Base-by-base conservation (phyloP, 164 flowering plant genomes). In the Protea cynaroides region DNA sequence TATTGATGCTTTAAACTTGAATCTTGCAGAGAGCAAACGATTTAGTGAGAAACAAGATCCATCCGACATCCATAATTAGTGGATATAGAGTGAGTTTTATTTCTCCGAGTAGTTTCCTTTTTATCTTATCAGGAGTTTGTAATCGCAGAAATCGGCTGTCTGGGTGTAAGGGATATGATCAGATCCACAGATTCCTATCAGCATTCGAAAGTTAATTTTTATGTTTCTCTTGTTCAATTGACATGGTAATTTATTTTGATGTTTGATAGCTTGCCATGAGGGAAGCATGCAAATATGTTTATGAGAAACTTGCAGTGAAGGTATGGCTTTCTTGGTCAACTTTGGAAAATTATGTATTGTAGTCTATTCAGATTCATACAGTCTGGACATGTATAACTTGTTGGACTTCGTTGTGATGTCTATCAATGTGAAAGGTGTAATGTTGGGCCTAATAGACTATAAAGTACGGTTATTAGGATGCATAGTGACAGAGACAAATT, bases 11-110 rank as follows among this genome's bases (percentile, higher is more conserved):
- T 62, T 53, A 18, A 8, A 38, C 43, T 3, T 52, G 64, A n/a
- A 25, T 67, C 64, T 67, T 81, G 77, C 92, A 95, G 99, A 86
- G 93, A 73, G 98, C 90, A 62, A 95, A 95, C 84, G 99, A 92
- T 69, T 80, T 92, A 49, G 98, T 95, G 73, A 86, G 84, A 69
- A 83, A 90, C 67, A 92, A 90, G 81, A 95, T 95, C 71, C 98
- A 92, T 54, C 90, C 99, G 61, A 95, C 98, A 62, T 95, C 99
- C 24, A 85, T 95, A 65, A 95, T 95, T 65, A 90, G 97, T 77
- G 99, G 98, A 19, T 95, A 74, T 79, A 87, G 98, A 70, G 99
- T 95, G 70, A 78, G 96, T 68, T 47, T 29, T 15, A 8, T 11
- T 13, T 37, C 53, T 66, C 59, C 38, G 1, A 44, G 23, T 5